Evolutionary conservation across 345 rosid genomes (phyloP).

Genomic region (Nephelium lappaceum): DNA sequence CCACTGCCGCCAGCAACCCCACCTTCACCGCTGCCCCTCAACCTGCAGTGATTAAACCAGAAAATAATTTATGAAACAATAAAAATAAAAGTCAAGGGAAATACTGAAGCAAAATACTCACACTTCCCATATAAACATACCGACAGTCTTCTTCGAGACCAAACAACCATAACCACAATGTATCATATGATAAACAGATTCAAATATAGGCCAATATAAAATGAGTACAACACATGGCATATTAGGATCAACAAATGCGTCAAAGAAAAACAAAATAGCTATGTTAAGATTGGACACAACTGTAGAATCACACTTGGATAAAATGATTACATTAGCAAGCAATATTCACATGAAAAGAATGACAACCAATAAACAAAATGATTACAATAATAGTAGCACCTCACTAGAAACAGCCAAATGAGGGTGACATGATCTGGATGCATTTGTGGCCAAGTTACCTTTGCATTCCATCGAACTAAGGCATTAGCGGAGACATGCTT

Average conservation of each 20-base stretch:
- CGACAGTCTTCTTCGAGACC: neutral
- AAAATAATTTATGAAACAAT: neutral
- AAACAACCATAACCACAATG: neutral
- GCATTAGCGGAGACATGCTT: neutral
- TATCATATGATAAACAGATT: neutral
- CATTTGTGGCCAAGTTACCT: slow-evolving; percentile 4
- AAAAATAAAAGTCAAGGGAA: neutral
- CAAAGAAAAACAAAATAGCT: neutral
- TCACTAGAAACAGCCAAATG: slow-evolving; percentile 11
- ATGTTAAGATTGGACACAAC: neutral
- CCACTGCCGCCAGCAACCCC: too few species aligned
- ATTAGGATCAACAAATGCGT: neutral
- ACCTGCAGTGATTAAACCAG: slow-evolving; percentile 48
- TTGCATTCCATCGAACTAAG: neutral
- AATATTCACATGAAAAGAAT: slow-evolving; percentile 12
- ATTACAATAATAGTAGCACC: slow-evolving; percentile 2
- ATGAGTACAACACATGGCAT: neutral
- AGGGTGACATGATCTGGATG: slow-evolving; percentile 6
- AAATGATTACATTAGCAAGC: slow-evolving; percentile 16
- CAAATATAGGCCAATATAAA: neutral
- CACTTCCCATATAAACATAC: neutral
- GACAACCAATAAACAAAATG: too few species aligned
- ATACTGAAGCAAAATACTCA: neutral
- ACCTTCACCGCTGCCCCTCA: slow-evolving; percentile 49
- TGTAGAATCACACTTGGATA: neutral